A percentile compares a stretch with the other conserved stretches of the same genome.
Evolutionary conservation across 2,329 filamentous ascomycete species (phyloP).

Genomic region (Corynespora cassiicola): DNA sequence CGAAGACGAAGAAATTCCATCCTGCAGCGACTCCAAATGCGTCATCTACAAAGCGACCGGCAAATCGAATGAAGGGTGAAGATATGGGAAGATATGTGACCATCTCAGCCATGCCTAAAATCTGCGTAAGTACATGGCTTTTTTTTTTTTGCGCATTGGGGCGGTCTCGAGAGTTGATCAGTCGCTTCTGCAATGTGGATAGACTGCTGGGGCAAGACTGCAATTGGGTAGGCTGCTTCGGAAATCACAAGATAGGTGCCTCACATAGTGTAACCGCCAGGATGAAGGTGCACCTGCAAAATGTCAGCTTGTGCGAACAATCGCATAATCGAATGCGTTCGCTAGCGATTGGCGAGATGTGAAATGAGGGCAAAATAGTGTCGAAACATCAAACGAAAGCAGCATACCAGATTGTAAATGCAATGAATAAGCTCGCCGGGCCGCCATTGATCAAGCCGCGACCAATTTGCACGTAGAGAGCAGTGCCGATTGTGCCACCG

Average conservation of each 20-base stretch:
- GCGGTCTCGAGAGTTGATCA: conserved; percentile 1
- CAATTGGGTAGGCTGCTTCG: conserved; percentile 28
- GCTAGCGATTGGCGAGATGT: no score
- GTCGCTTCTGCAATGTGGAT: conserved; percentile 14
- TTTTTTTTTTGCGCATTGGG: conserved; percentile 9
- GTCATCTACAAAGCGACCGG: conserved; percentile 76
- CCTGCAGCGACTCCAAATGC: conserved; percentile 77
- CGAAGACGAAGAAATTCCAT: conserved; percentile 77
- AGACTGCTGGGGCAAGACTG: conserved; percentile 22
- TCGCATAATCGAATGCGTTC: no score
- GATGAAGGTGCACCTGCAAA: conserved; percentile 49
- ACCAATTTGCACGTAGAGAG: conserved; percentile 56
- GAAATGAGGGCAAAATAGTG: no score
- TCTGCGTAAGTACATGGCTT: conserved; percentile 8
- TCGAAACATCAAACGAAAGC: not conserved
- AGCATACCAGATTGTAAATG: conserved; percentile 53
- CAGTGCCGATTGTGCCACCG: conserved; percentile 56
- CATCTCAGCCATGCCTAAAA: conserved; percentile 71
- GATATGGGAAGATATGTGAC: conserved; percentile 78
- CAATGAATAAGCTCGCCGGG: conserved; percentile 54
- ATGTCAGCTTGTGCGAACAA: conserved; percentile 17
- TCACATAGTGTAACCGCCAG: conserved; percentile 49
- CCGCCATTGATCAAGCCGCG: conserved; percentile 54
- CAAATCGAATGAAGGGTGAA: conserved; percentile 79
- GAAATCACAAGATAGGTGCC: conserved; percentile 25